phyloP scores from a whole-genome alignment of 139 green algal genomes.

The Edaphochlamys debaryana region DNA sequence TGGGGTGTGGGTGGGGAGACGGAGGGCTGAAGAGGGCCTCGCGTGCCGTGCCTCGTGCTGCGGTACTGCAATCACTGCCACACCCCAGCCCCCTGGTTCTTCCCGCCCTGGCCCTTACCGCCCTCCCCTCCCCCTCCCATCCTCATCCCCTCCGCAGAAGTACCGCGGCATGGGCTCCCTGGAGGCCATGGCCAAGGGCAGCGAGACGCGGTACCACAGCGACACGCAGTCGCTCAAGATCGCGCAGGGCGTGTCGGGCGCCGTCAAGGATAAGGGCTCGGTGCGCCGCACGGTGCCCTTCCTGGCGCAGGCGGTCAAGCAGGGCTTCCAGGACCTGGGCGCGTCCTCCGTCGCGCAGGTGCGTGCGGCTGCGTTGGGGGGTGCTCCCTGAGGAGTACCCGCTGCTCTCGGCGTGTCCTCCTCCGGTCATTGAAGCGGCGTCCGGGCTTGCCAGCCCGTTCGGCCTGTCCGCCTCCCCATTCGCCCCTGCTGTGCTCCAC shows the following conservation, averaged over 20 bases:
- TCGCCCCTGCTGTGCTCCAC: too few species aligned
- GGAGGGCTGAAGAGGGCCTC: too few species aligned
- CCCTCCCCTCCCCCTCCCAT: neutral
- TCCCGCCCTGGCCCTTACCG: too few species aligned
- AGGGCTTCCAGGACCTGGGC: conserved; percentile 84
- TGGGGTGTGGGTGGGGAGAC: too few species aligned
- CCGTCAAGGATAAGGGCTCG: conserved; percentile 94
- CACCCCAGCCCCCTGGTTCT: neutral
- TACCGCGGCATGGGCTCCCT: conserved; percentile 98
- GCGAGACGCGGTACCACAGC: conserved; percentile 90
- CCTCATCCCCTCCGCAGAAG: conserved; percentile 53
- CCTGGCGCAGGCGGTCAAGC: conserved; percentile 89
- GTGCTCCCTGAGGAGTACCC: too few species aligned
- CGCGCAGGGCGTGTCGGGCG: conserved; percentile 93
- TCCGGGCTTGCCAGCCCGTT: too few species aligned
- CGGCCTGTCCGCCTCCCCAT: neutral
- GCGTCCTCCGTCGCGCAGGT: conserved; percentile 20
- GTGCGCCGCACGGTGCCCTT: conserved; percentile 75
- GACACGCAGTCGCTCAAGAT: conserved; percentile 96
- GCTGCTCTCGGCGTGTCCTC: too few species aligned
- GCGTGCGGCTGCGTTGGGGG: neutral
- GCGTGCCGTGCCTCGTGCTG: too few species aligned
- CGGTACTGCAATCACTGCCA: too few species aligned
- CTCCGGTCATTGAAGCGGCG: too few species aligned
- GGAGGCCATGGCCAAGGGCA: conserved; percentile 97